Evolutionary conservation across 352 stramenopile genomes (phyloP).

Genomic region (Thraustochytrium sp.): DNA sequence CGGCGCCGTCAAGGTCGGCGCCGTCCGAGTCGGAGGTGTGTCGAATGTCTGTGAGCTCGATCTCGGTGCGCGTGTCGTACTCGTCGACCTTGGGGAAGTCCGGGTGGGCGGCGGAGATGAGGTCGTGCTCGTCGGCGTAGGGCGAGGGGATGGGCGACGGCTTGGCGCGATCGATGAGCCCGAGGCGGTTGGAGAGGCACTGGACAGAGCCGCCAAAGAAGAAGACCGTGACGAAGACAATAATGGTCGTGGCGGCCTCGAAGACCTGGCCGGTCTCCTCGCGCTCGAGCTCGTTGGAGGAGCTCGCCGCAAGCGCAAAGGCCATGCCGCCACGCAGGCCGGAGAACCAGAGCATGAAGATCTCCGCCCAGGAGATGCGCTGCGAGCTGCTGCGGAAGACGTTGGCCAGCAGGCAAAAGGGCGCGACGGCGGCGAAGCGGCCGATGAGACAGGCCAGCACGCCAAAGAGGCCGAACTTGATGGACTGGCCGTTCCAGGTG

Average conservation of each 20-base stretch:
- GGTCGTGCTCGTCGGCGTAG: background rate
- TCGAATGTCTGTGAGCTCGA: background rate
- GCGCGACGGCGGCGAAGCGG: slow-evolving; percentile 4
- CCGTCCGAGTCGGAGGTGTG: background rate
- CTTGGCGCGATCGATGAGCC: background rate
- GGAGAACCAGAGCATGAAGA: slow-evolving; percentile 49
- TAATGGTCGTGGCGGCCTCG: slow-evolving; percentile 44
- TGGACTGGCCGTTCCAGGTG: background rate
- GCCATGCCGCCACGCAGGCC: slow-evolving; percentile 48
- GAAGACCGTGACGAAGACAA: slow-evolving; percentile 48
- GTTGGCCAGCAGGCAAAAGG: slow-evolving; percentile 46
- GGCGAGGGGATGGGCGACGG: slow-evolving; percentile 14
- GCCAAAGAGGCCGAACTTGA: background rate
- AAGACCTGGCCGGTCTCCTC: slow-evolving; percentile 11
- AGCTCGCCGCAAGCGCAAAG: slow-evolving; percentile 49
- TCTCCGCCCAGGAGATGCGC: background rate
- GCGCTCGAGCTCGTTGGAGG: slow-evolving; percentile 38
- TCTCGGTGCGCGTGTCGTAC: background rate
- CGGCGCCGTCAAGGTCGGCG: background rate
- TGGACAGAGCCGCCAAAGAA: slow-evolving; percentile 24
- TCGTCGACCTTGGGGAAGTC: background rate
- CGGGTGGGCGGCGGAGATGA: background rate
- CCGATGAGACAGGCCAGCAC: slow-evolving; percentile 41
- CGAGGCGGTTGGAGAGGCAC: background rate
- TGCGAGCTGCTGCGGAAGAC: background rate